These are phyloP conservation scores for Sungouiozyma ichnusensis DNA, from an alignment of 805 yeast genomes.

Conservation along the genomic window DNA sequence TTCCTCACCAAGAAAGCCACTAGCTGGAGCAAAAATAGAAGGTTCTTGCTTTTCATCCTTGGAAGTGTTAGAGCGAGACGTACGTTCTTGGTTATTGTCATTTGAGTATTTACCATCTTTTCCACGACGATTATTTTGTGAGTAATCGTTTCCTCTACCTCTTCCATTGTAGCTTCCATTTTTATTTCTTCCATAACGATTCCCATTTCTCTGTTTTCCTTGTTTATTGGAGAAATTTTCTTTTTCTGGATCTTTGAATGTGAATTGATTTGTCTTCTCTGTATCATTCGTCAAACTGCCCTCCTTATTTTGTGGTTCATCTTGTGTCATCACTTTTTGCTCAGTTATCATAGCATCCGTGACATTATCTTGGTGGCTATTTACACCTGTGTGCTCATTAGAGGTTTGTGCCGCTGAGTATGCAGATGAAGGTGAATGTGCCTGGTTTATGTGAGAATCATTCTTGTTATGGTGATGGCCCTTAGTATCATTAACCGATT, in stretches of 20 bases:
- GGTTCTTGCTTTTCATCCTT: slow-evolving; percentile 10
- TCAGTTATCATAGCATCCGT: neutral
- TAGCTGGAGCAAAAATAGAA: slow-evolving; percentile 27
- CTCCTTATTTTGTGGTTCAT: neutral
- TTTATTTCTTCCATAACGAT: slow-evolving; percentile 3
- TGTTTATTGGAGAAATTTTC: neutral
- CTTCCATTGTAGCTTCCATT: neutral
- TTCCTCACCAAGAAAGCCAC: slow-evolving; percentile 20
- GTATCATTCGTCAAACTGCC: no score
- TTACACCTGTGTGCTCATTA: neutral
- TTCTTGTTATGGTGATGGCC: neutral
- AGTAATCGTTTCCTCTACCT: neutral
- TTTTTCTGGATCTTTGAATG: slow-evolving; percentile 10
- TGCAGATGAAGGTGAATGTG: neutral
- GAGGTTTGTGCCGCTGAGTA: neutral
- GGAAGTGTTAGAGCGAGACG: neutral
- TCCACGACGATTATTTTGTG: slow-evolving; percentile 2
- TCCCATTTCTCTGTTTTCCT: neutral
- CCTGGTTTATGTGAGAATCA: neutral
- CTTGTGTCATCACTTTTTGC: neutral
- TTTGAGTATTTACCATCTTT: slow-evolving; percentile 2
- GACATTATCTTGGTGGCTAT: neutral
- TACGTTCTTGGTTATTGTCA: neutral
- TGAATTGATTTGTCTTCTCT: slow-evolving; percentile 4
- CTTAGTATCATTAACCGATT: slow-evolving; percentile 19